These are phyloP conservation scores for Fusarium torreyae DNA, from an alignment of 2,329 filamentous ascomycete genomes.

Conservation along the genomic window DNA sequence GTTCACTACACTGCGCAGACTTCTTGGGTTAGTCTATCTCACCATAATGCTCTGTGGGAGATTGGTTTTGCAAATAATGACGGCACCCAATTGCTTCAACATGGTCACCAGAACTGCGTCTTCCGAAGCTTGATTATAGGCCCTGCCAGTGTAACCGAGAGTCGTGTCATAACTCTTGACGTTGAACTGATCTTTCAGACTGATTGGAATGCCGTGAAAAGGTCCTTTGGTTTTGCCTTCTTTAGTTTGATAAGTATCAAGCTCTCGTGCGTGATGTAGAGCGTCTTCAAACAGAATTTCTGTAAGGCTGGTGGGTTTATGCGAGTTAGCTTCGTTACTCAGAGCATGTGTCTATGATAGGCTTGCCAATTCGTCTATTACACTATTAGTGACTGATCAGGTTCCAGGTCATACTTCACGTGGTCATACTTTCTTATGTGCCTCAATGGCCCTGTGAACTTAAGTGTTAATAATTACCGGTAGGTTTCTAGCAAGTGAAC, in stretches of 20 bases:
- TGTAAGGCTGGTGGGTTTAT: conserved; percentile 6
- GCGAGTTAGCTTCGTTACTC: accelerated
- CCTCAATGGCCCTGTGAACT: conserved; percentile 17
- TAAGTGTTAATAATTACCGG: not conserved
- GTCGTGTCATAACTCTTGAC: conserved; percentile 71
- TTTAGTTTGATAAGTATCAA: conserved; percentile 15
- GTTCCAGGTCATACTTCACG: accelerated
- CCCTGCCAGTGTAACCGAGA: conserved; percentile 69
- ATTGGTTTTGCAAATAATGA: conserved; percentile 60
- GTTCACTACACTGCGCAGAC: accelerated
- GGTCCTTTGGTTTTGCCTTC: conserved; percentile 23
- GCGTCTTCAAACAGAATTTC: conserved; percentile 44
- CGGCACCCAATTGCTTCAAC: conserved; percentile 64
- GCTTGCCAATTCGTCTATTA: conserved; percentile 32
- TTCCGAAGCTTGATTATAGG: conserved; percentile 63
- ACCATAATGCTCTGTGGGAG: conserved; percentile 41
- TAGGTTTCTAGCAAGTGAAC: accelerated
- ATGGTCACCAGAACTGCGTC: conserved; percentile 66
- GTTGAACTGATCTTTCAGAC: conserved; percentile 73
- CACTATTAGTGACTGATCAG: not conserved
- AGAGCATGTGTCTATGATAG: accelerated
- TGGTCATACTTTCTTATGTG: conserved; percentile 13
- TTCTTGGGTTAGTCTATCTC: accelerated
- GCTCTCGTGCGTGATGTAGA: conserved; percentile 25
- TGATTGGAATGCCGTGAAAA: conserved; percentile 45